Conservation (phyloP, 495 filamentous ascomycete species). For the Staphylotrichum longicolle region DNA sequence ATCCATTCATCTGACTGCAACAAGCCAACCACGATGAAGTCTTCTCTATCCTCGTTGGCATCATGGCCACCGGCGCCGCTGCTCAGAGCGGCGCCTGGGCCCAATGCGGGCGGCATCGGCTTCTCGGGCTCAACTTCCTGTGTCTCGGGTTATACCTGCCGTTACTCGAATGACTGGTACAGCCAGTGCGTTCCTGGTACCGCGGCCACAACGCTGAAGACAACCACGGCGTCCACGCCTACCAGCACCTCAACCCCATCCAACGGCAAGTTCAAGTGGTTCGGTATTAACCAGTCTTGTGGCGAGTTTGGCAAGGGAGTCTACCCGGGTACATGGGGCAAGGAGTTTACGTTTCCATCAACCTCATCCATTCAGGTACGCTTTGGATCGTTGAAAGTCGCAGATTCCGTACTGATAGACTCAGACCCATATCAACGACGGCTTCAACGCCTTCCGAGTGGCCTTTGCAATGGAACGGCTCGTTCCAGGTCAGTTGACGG, state of each 20-base stretch:
- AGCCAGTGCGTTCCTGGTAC: no score
- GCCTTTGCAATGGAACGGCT: conserved; percentile 69
- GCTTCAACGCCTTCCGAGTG: conserved; percentile 70
- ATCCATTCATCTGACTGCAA: no score
- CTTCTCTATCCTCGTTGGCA: no score
- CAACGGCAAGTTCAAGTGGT: conserved; percentile 38
- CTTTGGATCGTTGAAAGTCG: no score
- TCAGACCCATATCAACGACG: conserved; percentile 57
- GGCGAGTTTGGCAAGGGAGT: conserved; percentile 55
- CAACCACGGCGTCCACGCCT: conserved; percentile 13
- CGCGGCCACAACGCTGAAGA: conserved; percentile 8
- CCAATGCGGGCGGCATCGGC: no score
- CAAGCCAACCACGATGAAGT: no score
- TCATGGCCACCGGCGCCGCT: no score
- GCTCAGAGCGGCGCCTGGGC: no score
- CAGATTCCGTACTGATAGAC: conserved; percentile 1
- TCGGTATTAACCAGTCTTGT: conserved; percentile 52
- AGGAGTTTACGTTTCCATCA: conserved; percentile 58
- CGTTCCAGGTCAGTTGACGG: conserved; percentile 50
- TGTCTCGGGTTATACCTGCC: no score
- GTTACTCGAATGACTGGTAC: no score
- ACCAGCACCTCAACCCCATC: conserved; percentile 5
- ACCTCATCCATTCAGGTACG: conserved; percentile 46
- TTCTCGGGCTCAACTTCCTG: no score
- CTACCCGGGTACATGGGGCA: conserved; percentile 54